phyloP scores from a whole-genome alignment of 352 stramenopile species.

The Phytophthora palmivora region DNA sequence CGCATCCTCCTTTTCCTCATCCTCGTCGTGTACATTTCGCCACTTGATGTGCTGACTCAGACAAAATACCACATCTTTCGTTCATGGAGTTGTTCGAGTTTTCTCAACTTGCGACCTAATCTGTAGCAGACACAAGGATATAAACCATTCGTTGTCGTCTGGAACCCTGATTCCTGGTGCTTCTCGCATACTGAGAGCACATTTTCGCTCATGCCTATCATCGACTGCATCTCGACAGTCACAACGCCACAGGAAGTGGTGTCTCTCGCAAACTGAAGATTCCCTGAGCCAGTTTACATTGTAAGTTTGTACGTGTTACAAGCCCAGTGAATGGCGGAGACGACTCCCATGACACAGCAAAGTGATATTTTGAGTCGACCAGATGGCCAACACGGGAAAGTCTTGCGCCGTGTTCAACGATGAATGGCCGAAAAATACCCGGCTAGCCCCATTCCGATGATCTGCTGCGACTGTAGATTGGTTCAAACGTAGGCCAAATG shows the following conservation, averaged over 20 bases:
- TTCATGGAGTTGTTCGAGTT: neutral
- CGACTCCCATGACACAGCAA: neutral
- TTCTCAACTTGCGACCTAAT: neutral
- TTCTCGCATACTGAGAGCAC: constrained; percentile 9
- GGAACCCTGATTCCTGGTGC: neutral
- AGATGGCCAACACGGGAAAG: constrained; percentile 27
- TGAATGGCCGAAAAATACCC: constrained; percentile 2
- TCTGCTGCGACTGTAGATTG: constrained; percentile 11
- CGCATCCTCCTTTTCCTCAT: too few relatives aligned
- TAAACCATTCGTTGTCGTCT: too few relatives aligned
- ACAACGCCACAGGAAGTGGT: constrained; percentile 17
- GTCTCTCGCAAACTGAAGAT: constrained; percentile 29
- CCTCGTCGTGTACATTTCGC: too few relatives aligned
- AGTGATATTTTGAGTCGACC: constrained; percentile 12
- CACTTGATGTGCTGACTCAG: too few relatives aligned
- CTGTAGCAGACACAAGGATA: neutral
- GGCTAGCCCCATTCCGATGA: constrained; percentile 12
- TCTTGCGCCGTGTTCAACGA: constrained; percentile 23
- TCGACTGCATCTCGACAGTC: constrained; percentile 9
- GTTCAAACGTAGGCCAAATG: neutral
- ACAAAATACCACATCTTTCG: neutral
- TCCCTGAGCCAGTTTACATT: neutral
- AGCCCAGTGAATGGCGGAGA: constrained; percentile 18
- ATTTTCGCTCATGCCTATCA: constrained; percentile 2
- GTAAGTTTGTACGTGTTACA: too few relatives aligned